Evolutionary conservation across 768 basidiomycete species (phyloP), one percentile per base, ranked within the genome.

Genomic region (Russula foetens): DNA sequence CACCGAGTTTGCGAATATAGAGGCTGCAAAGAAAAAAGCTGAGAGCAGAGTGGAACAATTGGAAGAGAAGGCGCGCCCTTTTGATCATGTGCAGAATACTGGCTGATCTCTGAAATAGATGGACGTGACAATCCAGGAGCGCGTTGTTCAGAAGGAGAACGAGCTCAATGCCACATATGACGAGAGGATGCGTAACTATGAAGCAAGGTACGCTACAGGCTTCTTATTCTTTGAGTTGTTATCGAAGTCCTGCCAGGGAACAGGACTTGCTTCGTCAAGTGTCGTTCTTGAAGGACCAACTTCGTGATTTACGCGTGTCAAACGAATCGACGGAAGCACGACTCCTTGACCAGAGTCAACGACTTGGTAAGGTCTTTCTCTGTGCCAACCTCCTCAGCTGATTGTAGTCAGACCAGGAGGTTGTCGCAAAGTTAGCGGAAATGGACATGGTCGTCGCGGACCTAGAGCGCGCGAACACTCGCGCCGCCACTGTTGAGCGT

Each of bases 121-220:
- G 97, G 95, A 98, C 24, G 86, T 88, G 47, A 77, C 94, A 76
- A 91, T 98, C 58, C 81, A 84, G 62, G 96, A 98, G 66, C 88
- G 87, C 69, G 88, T 98, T 35, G 76, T 78, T 3, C 89, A 91
- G 72, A 98, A 98, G 74, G 92, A 98, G 76, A 96, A 95, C 58
- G 97, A 98, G 74, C 78, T 98, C 21, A 91, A 96, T 65, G 97
- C 96, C 17, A 94, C 91, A 6, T 98, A 97, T 65, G 97, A 99
- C 68, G 97, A 99, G 75, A 87, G 87, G 66, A 79, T 99, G 70
- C 80, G 92, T 53, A 99, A 98, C 72, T 98, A 96, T 67, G 94
- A 95, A 72, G 96, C 96, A 69, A 82, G 96, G 93, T 93, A 66
- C 29, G 84, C 72, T 9, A 39, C 26, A 3, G 24, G 14, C 7